Evolutionary conservation across 1,284 basidiomycete species (phyloP).

Genomic region (Coniferiporia sulphurascens): DNA sequence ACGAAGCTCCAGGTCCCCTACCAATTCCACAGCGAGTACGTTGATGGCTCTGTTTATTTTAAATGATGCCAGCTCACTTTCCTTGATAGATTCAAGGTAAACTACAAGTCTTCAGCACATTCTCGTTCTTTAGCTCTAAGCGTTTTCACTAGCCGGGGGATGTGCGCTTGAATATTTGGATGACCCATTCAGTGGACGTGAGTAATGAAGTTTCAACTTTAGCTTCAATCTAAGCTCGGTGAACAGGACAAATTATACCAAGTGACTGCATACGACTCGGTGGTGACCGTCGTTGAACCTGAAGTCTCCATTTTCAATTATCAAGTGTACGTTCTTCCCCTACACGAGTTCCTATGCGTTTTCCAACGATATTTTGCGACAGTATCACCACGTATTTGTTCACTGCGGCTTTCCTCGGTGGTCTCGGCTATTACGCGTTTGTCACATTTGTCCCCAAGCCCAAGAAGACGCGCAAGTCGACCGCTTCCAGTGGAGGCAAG

Average conservation of each 20-base stretch:
- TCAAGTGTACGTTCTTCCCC: conserved; percentile 54
- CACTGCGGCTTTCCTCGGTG: conserved; percentile 60
- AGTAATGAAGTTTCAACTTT: conserved; percentile 23
- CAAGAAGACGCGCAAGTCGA: conserved; percentile 44
- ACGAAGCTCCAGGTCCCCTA: conserved; percentile 72
- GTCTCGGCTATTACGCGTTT: conserved; percentile 66
- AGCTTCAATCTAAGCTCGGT: too few species aligned
- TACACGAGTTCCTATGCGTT: not conserved
- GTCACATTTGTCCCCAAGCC: conserved; percentile 59
- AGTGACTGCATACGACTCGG: conserved; percentile 71
- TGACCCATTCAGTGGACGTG: conserved; percentile 68
- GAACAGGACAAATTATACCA: conserved; percentile 51
- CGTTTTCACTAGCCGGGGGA: conserved; percentile 58
- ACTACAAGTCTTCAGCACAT: conserved; percentile 3
- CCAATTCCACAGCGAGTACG: conserved; percentile 81
- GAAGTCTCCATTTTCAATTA: conserved; percentile 75
- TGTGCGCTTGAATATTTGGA: conserved; percentile 72
- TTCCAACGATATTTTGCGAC: not conserved
- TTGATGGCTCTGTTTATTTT: conserved; percentile 19
- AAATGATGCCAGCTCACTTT: conserved; percentile 21
- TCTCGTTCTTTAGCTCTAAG: not conserved
- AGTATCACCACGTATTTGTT: conserved; percentile 78
- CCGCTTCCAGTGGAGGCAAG: conserved; percentile 17
- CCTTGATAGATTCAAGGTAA: conserved; percentile 58
- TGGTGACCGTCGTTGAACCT: conserved; percentile 81